Evolutionary conservation across 2,329 filamentous ascomycete species (phyloP), one percentile per base, ranked within the genome.

Genomic region (Colletotrichum lupini): DNA sequence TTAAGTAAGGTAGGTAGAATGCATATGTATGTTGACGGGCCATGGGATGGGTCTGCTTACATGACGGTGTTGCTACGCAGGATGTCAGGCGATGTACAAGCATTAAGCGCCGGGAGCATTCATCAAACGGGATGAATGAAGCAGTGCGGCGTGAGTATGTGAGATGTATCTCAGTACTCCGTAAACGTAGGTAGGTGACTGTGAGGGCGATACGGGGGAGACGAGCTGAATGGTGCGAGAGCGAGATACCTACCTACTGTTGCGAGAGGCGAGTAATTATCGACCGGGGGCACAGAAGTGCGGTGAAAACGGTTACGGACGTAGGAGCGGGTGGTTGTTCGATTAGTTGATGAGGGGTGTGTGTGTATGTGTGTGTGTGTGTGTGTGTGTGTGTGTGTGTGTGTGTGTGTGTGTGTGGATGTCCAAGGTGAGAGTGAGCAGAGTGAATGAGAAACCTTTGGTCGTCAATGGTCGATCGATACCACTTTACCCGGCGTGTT

Each of bases 281-380:
- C 52, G 26, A 59, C 42, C 42, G 56, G 30, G 42, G 57, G 19
- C n/a, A 16, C 52, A 14, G 59, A 37, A 35, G 22, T 24, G 61
- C 26, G 60, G 67, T 52, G 32, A 60, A 63, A 22, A 30, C 12
- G 49, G 9, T 46, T 69, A 69, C 67, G 67, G 67, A 58, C 67
- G 67, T 69, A 69, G 22, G 52, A 69, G 67, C 37, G 46, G 61
- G n/a, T 16, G 53, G 8, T 57, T 58, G 37, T 30, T 30, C 46
- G 24, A 1, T 32, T 26, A 22, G 24, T 61, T 28, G 59, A 28
- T 9, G 22, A 28, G 37, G 24, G 26, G 52, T 16, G 24, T 24
- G 24, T 19, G 26, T 42, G 37, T 16, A 19, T 42, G 35, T 30
- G 28, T 8, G 28, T 30, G 35, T 42, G 37, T 16, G 7, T 42